Evolutionary conservation across 176 grass and related monocot genomes (phyloP), one percentile per base, ranked within the genome.

Genomic region (Avena eriantha): DNA sequence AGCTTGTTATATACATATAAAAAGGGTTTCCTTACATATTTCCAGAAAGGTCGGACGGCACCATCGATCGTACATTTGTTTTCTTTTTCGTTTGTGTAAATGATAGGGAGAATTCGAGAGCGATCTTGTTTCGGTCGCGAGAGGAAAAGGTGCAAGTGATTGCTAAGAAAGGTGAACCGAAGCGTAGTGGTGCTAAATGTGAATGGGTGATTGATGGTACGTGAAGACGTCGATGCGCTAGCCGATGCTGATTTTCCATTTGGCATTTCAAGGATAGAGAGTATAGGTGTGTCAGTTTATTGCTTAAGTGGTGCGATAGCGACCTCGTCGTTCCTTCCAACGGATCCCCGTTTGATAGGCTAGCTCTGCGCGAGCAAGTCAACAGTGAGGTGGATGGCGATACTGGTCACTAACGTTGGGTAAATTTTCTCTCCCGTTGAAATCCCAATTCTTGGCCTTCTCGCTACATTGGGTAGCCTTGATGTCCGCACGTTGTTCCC

Each of bases 221-320:
- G 36, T 39, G 77, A 13, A 36, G 78, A 89, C 2, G 83, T 56
- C 26, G 88, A 85, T 81, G 60, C 59, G 29, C 23, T 56, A 89
- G 21, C 88, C 59, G 22, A 66, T 66, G 63, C 14, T 31, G 24
- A 24, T 11, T 13, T 7, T 66, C 3, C 3, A 14, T 66, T 65
- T 8, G 63, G 23, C 60, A 26, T 64, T 64, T 64, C 60, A 61
- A 22, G 10, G 59, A 61, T 61, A 61, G 58, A 60, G 48, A 13
- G 48, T 11, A 50, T 41, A 5, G 6, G 7, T 41, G 39, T 41
- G 48, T 13, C 13, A 53, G 14, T 41, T 41, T 41, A 41, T 41
- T 41, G 7, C 39, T 41, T 41, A 1, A 41, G 39, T 41, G 39
- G 39, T 41, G 39, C 7, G 39, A 41, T 41, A 41, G 45, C 1